These are phyloP conservation scores for Annulohypoxylon bovei DNA, from an alignment of 495 filamentous ascomycete species.

Conservation along the genomic window DNA sequence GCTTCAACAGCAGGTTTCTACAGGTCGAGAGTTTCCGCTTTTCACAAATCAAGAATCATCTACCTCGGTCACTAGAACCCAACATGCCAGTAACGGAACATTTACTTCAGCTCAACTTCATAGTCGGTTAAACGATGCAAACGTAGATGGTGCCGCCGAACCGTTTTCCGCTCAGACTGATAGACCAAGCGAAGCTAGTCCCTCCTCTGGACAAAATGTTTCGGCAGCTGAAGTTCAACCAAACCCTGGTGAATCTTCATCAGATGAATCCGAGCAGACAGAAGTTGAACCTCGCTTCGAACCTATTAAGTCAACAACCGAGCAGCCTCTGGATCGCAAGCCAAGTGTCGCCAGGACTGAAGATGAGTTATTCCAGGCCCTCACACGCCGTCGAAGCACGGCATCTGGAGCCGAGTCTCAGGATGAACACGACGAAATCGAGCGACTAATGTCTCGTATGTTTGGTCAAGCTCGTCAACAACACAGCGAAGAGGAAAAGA, in stretches of 20 bases:
- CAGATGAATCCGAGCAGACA: slow-evolving; percentile 34
- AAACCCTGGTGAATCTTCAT: slow-evolving; percentile 23
- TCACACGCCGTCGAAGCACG: slow-evolving; percentile 62
- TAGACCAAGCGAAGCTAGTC: slow-evolving; percentile 21
- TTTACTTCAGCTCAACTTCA: slow-evolving; percentile 6
- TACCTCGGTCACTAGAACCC: slow-evolving; percentile 11
- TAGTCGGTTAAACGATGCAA: background rate
- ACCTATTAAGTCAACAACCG: slow-evolving; percentile 30
- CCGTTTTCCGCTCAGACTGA: background rate
- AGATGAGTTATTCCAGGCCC: slow-evolving; percentile 59
- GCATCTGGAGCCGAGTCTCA: slow-evolving; percentile 45
- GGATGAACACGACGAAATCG: slow-evolving; percentile 51
- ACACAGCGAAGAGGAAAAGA: slow-evolving; percentile 73
- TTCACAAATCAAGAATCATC: slow-evolving; percentile 1
- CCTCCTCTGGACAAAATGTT: slow-evolving; percentile 20
- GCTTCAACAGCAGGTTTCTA: background rate
- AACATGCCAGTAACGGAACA: background rate
- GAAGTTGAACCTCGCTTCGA: slow-evolving; percentile 39
- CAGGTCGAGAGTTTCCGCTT: slow-evolving; percentile 25
- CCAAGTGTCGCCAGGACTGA: slow-evolving; percentile 48
- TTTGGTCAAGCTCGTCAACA: slow-evolving; percentile 69
- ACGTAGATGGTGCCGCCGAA: slow-evolving; percentile 14
- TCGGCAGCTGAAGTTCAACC: background rate
- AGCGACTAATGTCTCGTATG: slow-evolving; percentile 52
- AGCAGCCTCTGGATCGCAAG: slow-evolving; percentile 14